These are phyloP conservation scores for Pseudopyricularia cyperi DNA, from an alignment of 2,329 filamentous ascomycete species.

Conservation along the genomic window DNA sequence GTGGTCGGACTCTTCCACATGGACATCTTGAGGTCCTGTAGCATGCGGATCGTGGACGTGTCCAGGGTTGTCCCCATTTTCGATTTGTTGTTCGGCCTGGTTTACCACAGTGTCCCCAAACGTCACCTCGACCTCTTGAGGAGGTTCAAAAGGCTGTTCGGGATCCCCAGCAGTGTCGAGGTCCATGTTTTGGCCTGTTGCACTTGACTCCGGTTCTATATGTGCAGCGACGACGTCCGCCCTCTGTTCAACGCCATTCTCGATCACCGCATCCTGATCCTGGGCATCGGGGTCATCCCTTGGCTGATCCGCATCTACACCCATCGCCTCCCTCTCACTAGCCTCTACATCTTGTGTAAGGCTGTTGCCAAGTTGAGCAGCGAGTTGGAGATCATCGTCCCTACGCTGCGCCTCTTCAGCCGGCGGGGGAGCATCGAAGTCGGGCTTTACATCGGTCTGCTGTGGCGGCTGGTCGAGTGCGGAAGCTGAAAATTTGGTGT, in stretches of 20 bases:
- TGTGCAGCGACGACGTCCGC: background rate
- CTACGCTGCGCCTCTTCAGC: slow-evolving; percentile 22
- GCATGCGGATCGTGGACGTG: slow-evolving; percentile 4
- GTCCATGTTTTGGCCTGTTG: background rate
- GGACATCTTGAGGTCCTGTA: background rate
- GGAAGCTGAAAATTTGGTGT: slow-evolving; percentile 4
- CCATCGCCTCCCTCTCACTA: slow-evolving; percentile 13
- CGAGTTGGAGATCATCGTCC: slow-evolving; percentile 43
- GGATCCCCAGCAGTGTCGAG: background rate
- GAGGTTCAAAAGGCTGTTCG: background rate
- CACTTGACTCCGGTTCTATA: background rate
- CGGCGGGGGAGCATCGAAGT: slow-evolving; percentile 7
- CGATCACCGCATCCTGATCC: background rate
- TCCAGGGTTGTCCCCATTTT: slow-evolving; percentile 3
- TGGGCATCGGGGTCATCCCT: background rate
- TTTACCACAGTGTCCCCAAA: background rate
- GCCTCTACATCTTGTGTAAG: slow-evolving; percentile 35
- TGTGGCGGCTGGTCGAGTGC: slow-evolving; percentile 18
- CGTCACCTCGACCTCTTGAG: background rate
- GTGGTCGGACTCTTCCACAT: background rate
- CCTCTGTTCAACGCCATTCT: background rate
- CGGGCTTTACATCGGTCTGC: slow-evolving; percentile 8
- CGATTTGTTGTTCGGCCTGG: background rate
- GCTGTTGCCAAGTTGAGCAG: slow-evolving; percentile 43
- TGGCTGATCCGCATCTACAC: background rate